A percentile compares a stretch with the other conserved stretches of the same genome.
These are phyloP conservation scores for Coniochaeta ligniaria DNA, from an alignment of 2,329 filamentous ascomycete species.

Conservation along the genomic window DNA sequence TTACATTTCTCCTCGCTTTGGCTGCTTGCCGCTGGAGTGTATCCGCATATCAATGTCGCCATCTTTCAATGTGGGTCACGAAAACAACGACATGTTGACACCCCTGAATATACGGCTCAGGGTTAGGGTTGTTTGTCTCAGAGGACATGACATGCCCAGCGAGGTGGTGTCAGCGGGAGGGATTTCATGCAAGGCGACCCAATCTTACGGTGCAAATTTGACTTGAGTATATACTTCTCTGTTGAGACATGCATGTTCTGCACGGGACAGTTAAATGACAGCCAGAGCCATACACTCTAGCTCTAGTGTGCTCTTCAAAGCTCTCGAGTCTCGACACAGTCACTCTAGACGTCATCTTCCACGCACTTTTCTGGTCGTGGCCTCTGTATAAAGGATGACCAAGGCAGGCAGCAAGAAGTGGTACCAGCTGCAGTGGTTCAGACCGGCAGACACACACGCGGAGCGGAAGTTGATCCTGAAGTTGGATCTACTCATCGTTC, in stretches of 20 bases:
- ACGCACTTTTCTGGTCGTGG: neutral
- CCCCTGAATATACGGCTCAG: neutral
- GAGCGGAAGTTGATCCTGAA: slow-evolving; percentile 46
- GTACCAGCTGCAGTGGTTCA: slow-evolving; percentile 38
- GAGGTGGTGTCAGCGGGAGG: neutral
- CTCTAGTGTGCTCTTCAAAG: neutral
- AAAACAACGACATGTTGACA: neutral
- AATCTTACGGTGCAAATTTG: no score
- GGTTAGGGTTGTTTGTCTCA: neutral
- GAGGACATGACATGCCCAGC: neutral
- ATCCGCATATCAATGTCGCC: neutral
- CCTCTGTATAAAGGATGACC: neutral
- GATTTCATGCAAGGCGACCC: neutral
- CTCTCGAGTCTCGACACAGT: neutral
- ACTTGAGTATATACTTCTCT: neutral
- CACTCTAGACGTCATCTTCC: neutral
- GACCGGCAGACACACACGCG: slow-evolving; percentile 37
- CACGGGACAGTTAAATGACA: neutral
- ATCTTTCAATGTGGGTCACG: neutral
- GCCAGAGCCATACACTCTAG: neutral
- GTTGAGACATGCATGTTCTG: neutral
- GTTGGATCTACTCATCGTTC: slow-evolving; percentile 47
- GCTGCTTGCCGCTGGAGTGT: neutral
- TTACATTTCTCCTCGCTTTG: neutral
- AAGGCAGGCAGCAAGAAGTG: slow-evolving; percentile 17